Percentiles rank a stretch among this genome's conserved stretches.
These are phyloP conservation scores for Penicillium hordei DNA, from an alignment of 2,329 filamentous ascomycete genomes.

Conservation along the genomic window DNA sequence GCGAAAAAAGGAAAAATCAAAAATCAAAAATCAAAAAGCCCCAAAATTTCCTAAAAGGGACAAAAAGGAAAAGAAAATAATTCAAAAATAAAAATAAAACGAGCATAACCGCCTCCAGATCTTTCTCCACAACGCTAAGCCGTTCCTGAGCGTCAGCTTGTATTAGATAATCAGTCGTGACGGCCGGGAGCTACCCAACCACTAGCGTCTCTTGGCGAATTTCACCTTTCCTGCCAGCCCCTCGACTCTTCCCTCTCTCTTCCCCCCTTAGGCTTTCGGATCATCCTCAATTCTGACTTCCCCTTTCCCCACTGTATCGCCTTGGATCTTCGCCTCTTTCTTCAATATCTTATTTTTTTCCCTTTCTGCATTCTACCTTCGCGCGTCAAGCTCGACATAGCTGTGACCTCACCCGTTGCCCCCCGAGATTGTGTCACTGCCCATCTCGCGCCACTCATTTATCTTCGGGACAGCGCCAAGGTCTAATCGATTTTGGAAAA, in stretches of 20 bases:
- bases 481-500: conserved; percentile 2
- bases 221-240: conserved; percentile 31
- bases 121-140: conserved; percentile 24
- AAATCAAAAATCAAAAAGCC: background rate
- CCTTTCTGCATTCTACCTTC: conserved; percentile 7
- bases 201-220: conserved; percentile 28
- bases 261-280: conserved; percentile 19
- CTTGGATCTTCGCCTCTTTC: conserved; percentile 3
- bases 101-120: conserved; percentile 25
- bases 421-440: conserved; percentile 8
- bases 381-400: conserved; percentile 8
- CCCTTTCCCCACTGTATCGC: conserved; percentile 9
- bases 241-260: conserved; percentile 27
- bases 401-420: conserved; percentile 9
- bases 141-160: conserved; percentile 19
- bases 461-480: conserved; percentile 5
- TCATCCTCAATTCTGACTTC: conserved; percentile 11
- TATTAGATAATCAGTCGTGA: conserved; percentile 19
- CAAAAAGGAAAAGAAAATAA: background rate
- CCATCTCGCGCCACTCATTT: conserved; percentile 9
- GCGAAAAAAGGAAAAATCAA: background rate
- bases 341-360: conserved; percentile 6
- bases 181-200: conserved; percentile 27
- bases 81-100: conserved; percentile 5
- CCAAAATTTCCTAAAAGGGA: background rate